These are phyloP conservation scores for Acer saccharum DNA, from an alignment of 345 rosid species.

Conservation along the genomic window DNA sequence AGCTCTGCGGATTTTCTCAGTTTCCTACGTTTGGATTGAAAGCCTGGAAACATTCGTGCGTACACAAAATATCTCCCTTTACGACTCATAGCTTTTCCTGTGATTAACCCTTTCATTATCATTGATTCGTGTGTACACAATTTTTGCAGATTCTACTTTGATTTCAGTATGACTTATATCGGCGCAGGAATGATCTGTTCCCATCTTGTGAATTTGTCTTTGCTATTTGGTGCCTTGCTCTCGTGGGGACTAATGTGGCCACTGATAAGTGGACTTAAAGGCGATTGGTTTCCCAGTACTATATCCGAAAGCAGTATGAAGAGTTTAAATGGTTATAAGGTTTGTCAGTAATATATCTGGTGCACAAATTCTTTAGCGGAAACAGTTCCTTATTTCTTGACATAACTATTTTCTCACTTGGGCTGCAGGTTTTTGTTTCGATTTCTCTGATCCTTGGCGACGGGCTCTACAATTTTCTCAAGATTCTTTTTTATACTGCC, in stretches of 20 bases:
- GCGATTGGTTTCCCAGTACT: conserved; percentile 69
- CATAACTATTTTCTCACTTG: not conserved
- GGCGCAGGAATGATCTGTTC: conserved; percentile 99
- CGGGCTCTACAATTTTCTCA: conserved; percentile 89
- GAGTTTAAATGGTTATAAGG: conserved; percentile 91
- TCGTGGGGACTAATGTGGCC: conserved; percentile 99
- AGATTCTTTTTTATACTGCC: conserved; percentile 63
- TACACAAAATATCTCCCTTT: conserved; percentile 18
- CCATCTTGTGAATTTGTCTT: conserved; percentile 86
- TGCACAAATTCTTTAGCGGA: not conserved
- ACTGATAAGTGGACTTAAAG: conserved; percentile 58
- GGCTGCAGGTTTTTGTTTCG: conserved; percentile 75
- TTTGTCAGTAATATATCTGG: conserved; percentile 11
- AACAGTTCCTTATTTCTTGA: not conserved
- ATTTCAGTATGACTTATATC: conserved; percentile 82
- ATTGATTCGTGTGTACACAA: conserved; percentile 15
- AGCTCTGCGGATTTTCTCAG: conserved; percentile 66
- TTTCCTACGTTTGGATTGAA: conserved; percentile 81
- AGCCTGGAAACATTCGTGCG: conserved; percentile 83
- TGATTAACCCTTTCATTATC: conserved; percentile 1
- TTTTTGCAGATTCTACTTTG: conserved; percentile 82
- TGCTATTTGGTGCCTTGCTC: conserved; percentile 84
- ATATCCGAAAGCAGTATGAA: conserved; percentile 73
- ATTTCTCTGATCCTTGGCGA: conserved; percentile 88
- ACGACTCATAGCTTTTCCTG: not conserved